A percentile compares a stretch with the other conserved stretches of the same genome.
Evolutionary conservation across 2,329 filamentous ascomycete species (phyloP).

Genomic region (Fusarium sterilihyphosum): DNA sequence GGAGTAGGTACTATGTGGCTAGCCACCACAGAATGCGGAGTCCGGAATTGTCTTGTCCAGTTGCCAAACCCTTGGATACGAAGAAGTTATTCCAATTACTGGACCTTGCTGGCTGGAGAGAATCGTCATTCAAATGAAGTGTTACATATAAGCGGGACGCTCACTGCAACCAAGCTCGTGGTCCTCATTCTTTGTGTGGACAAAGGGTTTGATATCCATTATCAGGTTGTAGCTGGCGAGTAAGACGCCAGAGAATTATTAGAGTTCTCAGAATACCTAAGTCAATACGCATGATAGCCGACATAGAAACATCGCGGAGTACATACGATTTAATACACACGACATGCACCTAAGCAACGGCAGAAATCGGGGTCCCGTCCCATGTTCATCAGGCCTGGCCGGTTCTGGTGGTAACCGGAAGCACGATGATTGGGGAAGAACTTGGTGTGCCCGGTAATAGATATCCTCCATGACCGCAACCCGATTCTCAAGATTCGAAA

Average conservation of each 20-base stretch:
- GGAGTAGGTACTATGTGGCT: neutral
- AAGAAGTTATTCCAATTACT: neutral
- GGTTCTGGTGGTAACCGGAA: conserved; percentile 9
- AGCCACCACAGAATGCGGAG: neutral
- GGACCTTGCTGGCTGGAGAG: conserved; percentile 4
- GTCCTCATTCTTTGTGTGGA: conserved; percentile 9
- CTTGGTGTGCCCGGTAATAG: neutral
- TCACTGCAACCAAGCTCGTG: neutral
- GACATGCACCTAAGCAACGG: conserved; percentile 21
- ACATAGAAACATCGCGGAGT: conserved; percentile 24
- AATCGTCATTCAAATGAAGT: conserved; percentile 15
- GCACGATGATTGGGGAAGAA: conserved; percentile 3
- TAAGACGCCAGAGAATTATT: conserved; percentile 1
- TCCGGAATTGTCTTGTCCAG: conserved; percentile 3
- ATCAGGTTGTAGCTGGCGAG: conserved; percentile 1
- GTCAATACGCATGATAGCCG: conserved; percentile 33
- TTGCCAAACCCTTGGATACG: neutral
- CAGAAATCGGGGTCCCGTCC: conserved; percentile 28
- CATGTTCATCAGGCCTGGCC: neutral
- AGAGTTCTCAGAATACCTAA: conserved; percentile 17
- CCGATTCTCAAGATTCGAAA: neutral
- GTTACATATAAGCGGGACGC: neutral
- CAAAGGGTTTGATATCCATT: neutral
- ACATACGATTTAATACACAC: neutral
- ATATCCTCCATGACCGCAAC: neutral